Conservation (phyloP, 257 asterid genomes). For the Verbena officinalis region DNA sequence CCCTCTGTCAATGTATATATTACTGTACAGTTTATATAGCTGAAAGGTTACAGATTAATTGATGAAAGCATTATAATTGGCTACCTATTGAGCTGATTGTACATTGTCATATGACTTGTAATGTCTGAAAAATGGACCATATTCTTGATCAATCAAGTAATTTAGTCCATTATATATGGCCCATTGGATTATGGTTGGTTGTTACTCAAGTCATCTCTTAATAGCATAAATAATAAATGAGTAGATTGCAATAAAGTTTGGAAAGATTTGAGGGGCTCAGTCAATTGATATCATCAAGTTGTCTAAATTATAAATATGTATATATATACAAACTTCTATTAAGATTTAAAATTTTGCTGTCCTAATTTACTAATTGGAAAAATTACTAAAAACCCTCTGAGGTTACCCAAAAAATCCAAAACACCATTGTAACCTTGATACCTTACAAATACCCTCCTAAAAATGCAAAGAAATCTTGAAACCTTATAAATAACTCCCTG, state of each 20-base stretch:
- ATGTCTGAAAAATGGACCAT: conserved; percentile 11
- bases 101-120: conserved; percentile 22
- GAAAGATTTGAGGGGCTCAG: neutral
- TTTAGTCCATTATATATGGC: conserved; percentile 17
- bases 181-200: neutral
- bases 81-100: conserved; percentile 35
- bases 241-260: neutral
- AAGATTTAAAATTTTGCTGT: too few relatives aligned
- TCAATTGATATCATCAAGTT: neutral
- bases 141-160: conserved; percentile 13
- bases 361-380: too few relatives aligned
- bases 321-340: too few relatives aligned
- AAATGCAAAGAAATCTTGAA: too few relatives aligned
- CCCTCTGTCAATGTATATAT: conserved; percentile 35
- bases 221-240: conserved; percentile 5
- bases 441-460: too few relatives aligned
- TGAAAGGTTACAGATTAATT: conserved; percentile 25
- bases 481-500: too few relatives aligned
- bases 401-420: too few relatives aligned
- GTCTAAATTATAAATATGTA: too few relatives aligned
- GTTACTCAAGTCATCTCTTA: neutral
- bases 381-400: too few relatives aligned
- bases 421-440: too few relatives aligned
- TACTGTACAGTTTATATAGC: conserved; percentile 54
- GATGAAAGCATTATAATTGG: conserved; percentile 27